These are phyloP conservation scores for Hamigera avellanea DNA, from an alignment of 495 filamentous ascomycete species.

Conservation along the genomic window DNA sequence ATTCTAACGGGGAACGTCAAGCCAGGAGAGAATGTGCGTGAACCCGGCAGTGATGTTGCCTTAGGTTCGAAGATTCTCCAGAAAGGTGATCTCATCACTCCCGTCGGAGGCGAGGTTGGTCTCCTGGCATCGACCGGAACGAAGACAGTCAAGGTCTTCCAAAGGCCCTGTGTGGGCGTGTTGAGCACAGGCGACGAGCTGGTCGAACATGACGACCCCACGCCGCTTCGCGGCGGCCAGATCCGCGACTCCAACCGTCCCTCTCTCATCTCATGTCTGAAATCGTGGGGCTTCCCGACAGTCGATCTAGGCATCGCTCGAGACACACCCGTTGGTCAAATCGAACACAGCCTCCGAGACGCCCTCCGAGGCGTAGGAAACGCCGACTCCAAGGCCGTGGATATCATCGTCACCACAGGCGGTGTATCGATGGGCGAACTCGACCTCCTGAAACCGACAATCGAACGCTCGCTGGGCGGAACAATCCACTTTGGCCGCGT, in stretches of 20 bases:
- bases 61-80: slow-evolving; percentile 55
- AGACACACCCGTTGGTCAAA: slow-evolving; percentile 58
- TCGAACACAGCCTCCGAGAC: slow-evolving; percentile 64
- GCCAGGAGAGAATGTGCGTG: slow-evolving; percentile 77
- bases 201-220: slow-evolving; percentile 57
- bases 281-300: slow-evolving; percentile 65
- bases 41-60: slow-evolving; percentile 79
- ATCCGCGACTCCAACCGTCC: slow-evolving; percentile 91
- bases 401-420: slow-evolving; percentile 84
- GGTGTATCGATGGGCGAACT: slow-evolving; percentile 98
- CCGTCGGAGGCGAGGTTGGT: slow-evolving; percentile 83
- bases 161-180: slow-evolving; percentile 69
- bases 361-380: slow-evolving; percentile 47
- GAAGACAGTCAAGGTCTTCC: slow-evolving; percentile 60
- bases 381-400: slow-evolving; percentile 30
- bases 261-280: slow-evolving; percentile 64
- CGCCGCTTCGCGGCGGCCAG: slow-evolving; percentile 59
- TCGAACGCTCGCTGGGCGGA: slow-evolving; percentile 80
- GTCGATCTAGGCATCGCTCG: slow-evolving; percentile 80
- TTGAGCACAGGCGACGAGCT: slow-evolving; percentile 95
- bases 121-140: slow-evolving; percentile 77
- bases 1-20: slow-evolving; percentile 67
- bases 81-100: slow-evolving; percentile 66
- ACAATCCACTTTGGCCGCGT: slow-evolving; percentile 97
- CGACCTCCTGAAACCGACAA: slow-evolving; percentile 92